Percentiles rank a stretch among this genome's conserved stretches.
Evolutionary conservation across 352 stramenopile genomes (phyloP).

Genomic region (Globisporangium parvum): DNA sequence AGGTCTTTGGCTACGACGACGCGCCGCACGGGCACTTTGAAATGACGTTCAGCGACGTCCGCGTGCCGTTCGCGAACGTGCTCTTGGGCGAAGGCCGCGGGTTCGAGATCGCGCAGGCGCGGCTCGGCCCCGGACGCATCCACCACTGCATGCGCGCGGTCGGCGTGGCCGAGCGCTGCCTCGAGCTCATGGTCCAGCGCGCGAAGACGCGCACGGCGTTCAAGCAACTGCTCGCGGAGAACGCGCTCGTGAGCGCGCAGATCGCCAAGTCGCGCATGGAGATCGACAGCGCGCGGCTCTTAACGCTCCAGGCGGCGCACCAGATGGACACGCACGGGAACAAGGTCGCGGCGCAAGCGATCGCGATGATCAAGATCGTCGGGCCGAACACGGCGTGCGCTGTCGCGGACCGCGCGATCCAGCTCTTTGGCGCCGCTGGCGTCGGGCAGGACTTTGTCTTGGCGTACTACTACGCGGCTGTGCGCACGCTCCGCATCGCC

Average conservation of each 20-base stretch:
- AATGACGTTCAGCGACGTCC: conserved; percentile 94
- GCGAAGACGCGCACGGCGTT: conserved; percentile 93
- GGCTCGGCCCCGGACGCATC: conserved; percentile 93
- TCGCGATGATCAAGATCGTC: conserved; percentile 96
- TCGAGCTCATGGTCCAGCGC: conserved; percentile 84
- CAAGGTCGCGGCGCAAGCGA: conserved; percentile 87
- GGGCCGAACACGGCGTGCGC: conserved; percentile 87
- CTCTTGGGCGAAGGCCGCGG: conserved; percentile 77
- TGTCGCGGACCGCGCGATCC: conserved; percentile 91
- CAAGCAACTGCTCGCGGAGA: conserved; percentile 89
- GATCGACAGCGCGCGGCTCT: conserved; percentile 75
- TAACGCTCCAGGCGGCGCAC: conserved; percentile 88
- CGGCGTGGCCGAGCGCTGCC: conserved; percentile 82
- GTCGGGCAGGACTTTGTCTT: conserved; percentile 93
- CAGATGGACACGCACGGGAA: conserved; percentile 84
- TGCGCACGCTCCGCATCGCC: conserved; percentile 92
- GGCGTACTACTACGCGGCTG: conserved; percentile 84
- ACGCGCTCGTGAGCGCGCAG: conserved; percentile 71
- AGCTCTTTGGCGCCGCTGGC: conserved; percentile 69
- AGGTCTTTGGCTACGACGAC: conserved; percentile 97
- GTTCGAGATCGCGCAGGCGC: conserved; percentile 89
- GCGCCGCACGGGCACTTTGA: conserved; percentile 93
- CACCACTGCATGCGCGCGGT: conserved; percentile 98
- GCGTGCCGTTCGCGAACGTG: conserved; percentile 87
- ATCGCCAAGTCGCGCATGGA: conserved; percentile 81